Evolutionary conservation across 2,329 filamentous ascomycete genomes (phyloP).

Genomic region (Aspergillus brunneoviolaceus): DNA sequence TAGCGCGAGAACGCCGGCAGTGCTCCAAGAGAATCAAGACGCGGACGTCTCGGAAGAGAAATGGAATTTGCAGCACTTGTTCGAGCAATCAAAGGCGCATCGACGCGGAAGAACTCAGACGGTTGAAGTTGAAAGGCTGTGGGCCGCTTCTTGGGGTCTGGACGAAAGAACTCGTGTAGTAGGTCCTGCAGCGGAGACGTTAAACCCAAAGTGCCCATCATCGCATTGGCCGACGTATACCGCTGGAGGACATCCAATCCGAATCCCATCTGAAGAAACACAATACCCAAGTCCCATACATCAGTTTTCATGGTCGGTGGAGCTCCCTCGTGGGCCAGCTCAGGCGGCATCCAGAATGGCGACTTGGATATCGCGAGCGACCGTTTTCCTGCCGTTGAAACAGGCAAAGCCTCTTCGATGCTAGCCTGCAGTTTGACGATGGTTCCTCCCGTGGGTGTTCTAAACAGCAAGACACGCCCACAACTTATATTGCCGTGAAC

Average conservation of each 20-base stretch:
- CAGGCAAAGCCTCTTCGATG: conserved; percentile 52
- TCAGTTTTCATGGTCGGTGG: conserved; percentile 72
- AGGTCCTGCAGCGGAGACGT: conserved; percentile 77
- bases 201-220: conserved; percentile 70
- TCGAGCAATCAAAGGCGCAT: conserved; percentile 38
- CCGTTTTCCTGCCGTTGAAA: conserved; percentile 45
- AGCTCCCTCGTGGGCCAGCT: conserved; percentile 63
- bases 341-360: conserved; percentile 79
- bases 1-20: conserved; percentile 69
- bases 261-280: conserved; percentile 92
- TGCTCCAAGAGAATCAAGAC: conserved; percentile 62
- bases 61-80: conserved; percentile 46
- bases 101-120: conserved; percentile 48
- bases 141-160: conserved; percentile 78
- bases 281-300: conserved; percentile 90
- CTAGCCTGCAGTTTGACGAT: conserved; percentile 56
- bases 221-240: conserved; percentile 73
- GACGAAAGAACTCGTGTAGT: conserved; percentile 78
- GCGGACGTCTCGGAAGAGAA: conserved; percentile 51
- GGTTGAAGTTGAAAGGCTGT: conserved; percentile 73
- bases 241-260: conserved; percentile 73
- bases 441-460: conserved; percentile 66
- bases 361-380: conserved; percentile 63
- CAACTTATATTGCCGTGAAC: conserved; percentile 81
- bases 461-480: conserved; percentile 74